Percentiles rank a stretch among this genome's conserved stretches.
Conservation (phyloP, 2,329 filamentous ascomycete genomes). For the Hypoxylon sp. region DNA sequence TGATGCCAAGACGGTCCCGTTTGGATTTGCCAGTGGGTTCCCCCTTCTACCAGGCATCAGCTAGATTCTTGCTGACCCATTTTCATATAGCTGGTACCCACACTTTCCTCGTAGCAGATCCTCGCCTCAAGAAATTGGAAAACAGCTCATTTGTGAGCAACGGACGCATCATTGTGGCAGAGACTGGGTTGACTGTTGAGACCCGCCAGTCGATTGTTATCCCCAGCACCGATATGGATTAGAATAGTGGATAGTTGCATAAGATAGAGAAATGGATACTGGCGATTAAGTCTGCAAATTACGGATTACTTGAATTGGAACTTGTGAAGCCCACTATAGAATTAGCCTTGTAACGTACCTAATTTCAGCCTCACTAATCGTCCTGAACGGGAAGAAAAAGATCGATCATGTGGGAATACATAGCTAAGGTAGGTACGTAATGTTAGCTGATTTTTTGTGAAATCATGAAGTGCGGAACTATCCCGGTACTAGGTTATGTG, state of each 20-base stretch:
- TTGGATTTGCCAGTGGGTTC: conserved; percentile 9
- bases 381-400: neutral
- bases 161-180: conserved; percentile 24
- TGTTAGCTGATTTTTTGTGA: neutral
- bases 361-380: conserved; percentile 1
- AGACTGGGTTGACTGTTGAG: conserved; percentile 24
- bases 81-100: conserved; percentile 18
- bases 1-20: conserved; percentile 34
- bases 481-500: neutral
- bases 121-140: conserved; percentile 29
- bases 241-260: neutral
- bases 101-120: conserved; percentile 27
- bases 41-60: neutral
- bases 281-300: neutral
- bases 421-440: too few species aligned
- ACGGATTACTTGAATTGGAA: neutral
- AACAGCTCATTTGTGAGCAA: conserved; percentile 29
- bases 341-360: neutral
- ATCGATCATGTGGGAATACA: neutral
- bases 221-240: conserved; percentile 1
- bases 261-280: neutral
- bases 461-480: neutral
- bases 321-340: neutral
- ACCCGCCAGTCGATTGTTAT: conserved; percentile 27
- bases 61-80: neutral